Evolutionary conservation across 1,139 yeast species (phyloP), one percentile per base, ranked within the genome.

Genomic region (Hansenula lynferdii): DNA sequence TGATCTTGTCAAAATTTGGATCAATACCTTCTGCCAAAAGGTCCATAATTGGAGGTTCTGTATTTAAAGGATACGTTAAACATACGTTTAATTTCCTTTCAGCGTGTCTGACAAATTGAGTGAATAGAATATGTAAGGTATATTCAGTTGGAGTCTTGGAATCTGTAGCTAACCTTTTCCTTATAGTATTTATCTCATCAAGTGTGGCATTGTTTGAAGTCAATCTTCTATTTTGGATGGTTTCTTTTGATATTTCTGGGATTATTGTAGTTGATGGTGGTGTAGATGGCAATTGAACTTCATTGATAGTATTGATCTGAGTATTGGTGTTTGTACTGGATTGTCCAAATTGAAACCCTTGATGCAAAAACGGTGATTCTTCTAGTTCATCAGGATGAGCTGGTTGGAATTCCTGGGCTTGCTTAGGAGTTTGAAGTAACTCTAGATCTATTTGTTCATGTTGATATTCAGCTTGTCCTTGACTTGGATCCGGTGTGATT

Each of bases 51-150:
- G 89, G 87, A 0, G 96, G 94, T 51, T 87, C 96, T 17, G 78
- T 74, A 37, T 71, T 77, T 14, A 80, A 58, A 0, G 95, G 78
- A 42, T 75, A 77, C 27, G 82, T 81, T 32, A 86, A 64, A 54
- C 96, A 86, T 34, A 78, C 54, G 48, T 82, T 84, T 41, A 92
- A 69, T 56, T 90, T 90, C 34, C 89, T 67, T 58, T 94, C 98
- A 0, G 97, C 95, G 51, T 82, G 84, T 45, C 97, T 80, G 10
- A 94, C 96, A 64, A 94, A 92, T 63, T 89, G 96, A 4, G 98
- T 87, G 59, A 94, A 94, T 29, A 94, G 72, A 24, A 94, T 89
- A 60, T 94, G 97, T 42, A 92, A 67, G 0, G 98, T 94, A 57
- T 92, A 92, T 53, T 90, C 97, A 0, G 96, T 85, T 0, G 96